Conservation (phyloP, 2,329 filamentous ascomycete genomes). For the Cercospora janseana region DNA sequence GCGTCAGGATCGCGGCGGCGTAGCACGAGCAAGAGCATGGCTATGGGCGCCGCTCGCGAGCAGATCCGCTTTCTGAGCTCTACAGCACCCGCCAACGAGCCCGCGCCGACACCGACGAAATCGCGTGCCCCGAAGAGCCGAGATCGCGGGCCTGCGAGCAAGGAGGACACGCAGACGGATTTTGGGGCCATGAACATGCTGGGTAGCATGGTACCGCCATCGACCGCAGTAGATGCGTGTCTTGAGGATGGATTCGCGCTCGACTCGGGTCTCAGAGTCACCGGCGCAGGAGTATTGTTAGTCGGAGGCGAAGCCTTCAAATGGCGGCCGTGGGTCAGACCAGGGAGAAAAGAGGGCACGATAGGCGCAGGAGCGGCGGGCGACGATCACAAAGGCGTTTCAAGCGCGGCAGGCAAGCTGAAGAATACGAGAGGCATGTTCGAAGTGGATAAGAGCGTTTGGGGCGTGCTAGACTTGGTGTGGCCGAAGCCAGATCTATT, state of each 20-base stretch:
- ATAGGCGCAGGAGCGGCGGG: constrained; percentile 39
- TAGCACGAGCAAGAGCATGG: background rate
- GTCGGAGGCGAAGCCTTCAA: constrained; percentile 82
- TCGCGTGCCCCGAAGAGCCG: constrained; percentile 43
- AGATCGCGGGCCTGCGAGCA: constrained; percentile 61
- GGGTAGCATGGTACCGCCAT: constrained; percentile 68
- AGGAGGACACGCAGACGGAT: constrained; percentile 66
- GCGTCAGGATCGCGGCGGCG: too few relatives aligned
- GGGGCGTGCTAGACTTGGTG: constrained; percentile 72
- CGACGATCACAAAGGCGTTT: constrained; percentile 37
- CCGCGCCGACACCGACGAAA: constrained; percentile 1
- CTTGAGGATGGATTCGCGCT: constrained; percentile 80
- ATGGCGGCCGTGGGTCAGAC: constrained; percentile 77
- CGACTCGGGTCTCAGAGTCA: constrained; percentile 73
- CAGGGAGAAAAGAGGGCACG: constrained; percentile 38
- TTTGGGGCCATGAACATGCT: constrained; percentile 78
- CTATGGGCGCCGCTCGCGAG: background rate
- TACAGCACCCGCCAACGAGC: constrained; percentile 6
- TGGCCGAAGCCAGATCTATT: constrained; percentile 94
- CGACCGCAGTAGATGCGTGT: constrained; percentile 81
- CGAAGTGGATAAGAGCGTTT: constrained; percentile 67
- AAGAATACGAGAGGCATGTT: constrained; percentile 78
- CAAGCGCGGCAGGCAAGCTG: constrained; percentile 48
- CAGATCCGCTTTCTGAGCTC: constrained; percentile 11
- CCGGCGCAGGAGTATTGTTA: constrained; percentile 69